Percentiles rank a stretch among this genome's conserved stretches.
These are phyloP conservation scores for Cutaneotrichosporon mucoides DNA, from an alignment of 1,284 basidiomycete species.

Conservation along the genomic window DNA sequence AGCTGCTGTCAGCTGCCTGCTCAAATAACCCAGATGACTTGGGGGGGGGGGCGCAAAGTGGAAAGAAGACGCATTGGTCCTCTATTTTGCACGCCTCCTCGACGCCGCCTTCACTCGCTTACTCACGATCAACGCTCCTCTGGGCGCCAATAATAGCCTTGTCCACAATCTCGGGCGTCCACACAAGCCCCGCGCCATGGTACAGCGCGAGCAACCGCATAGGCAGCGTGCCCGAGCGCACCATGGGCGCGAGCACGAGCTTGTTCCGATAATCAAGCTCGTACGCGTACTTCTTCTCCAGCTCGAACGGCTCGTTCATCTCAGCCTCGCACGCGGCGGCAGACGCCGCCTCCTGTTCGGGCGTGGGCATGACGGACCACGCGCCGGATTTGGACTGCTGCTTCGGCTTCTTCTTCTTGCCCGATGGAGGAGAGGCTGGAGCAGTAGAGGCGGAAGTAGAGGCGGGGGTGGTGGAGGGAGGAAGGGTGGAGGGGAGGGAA, in stretches of 20 bases:
- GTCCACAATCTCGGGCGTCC: constrained; percentile 96
- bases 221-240: constrained; percentile 69
- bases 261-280: constrained; percentile 61
- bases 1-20: constrained; percentile 53
- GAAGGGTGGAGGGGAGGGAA: not conserved
- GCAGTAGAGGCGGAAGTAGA: not conserved
- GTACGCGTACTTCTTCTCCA: constrained; percentile 28
- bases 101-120: too few relatives aligned
- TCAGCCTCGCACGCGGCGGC: constrained; percentile 17
- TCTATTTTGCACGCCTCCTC: too few relatives aligned
- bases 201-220: constrained; percentile 76
- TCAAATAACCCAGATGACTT: too few relatives aligned
- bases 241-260: constrained; percentile 89
- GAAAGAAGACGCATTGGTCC: too few relatives aligned
- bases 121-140: constrained; percentile 77
- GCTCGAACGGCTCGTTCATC: constrained; percentile 39
- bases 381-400: not conserved
- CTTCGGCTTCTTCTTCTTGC: constrained; percentile 9
- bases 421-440: not conserved
- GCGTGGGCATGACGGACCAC: not conserved
- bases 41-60: too few relatives aligned
- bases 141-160: constrained; percentile 86
- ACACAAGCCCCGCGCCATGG: constrained; percentile 90
- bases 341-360: constrained; percentile 6
- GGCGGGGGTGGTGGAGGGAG: not conserved